A percentile compares a stretch with the other conserved stretches of the same genome.
These are phyloP conservation scores for Cornus suecica DNA, from an alignment of 148 eudicot species.

Conservation along the genomic window DNA sequence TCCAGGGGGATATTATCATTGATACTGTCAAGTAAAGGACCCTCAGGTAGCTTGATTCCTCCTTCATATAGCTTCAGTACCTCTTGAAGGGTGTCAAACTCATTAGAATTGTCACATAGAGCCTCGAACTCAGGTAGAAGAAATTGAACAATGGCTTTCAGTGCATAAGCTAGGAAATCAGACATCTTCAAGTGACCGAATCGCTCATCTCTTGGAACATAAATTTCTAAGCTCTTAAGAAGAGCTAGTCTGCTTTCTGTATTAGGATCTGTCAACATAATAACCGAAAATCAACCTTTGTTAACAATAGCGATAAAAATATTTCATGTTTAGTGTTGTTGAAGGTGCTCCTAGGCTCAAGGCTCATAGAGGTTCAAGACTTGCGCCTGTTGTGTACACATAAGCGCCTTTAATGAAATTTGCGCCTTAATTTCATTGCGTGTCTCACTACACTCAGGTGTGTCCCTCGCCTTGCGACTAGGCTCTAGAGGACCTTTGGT, in stretches of 20 bases:
- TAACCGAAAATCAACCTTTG: neutral
- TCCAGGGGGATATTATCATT: slow-evolving; percentile 52
- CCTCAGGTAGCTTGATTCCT: slow-evolving; percentile 45
- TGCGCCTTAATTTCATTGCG: too few relatives aligned
- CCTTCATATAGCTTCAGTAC: slow-evolving; percentile 57
- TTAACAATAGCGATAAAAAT: too few relatives aligned
- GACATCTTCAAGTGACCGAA: slow-evolving; percentile 71
- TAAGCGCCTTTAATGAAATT: too few relatives aligned
- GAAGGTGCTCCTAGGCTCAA: too few relatives aligned
- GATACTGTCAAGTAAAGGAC: slow-evolving; percentile 27
- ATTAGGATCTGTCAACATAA: slow-evolving; percentile 49
- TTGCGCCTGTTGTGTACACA: too few relatives aligned
- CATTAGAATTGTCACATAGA: slow-evolving; percentile 39
- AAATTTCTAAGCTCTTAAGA: slow-evolving; percentile 48
- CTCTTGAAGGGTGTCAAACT: slow-evolving; percentile 68
- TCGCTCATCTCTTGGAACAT: slow-evolving; percentile 84
- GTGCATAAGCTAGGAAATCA: slow-evolving; percentile 57
- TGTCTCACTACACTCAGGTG: too few relatives aligned
- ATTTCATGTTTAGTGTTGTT: too few relatives aligned
- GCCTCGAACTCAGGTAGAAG: slow-evolving; percentile 57
- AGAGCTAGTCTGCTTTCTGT: slow-evolving; percentile 71
- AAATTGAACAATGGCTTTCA: slow-evolving; percentile 56
- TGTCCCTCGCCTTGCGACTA: too few relatives aligned
- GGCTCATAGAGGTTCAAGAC: too few relatives aligned
- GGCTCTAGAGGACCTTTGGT: too few relatives aligned